Evolutionary conservation across 257 asterid genomes (phyloP).

Genomic region (Oldenlandia corymbosa): DNA sequence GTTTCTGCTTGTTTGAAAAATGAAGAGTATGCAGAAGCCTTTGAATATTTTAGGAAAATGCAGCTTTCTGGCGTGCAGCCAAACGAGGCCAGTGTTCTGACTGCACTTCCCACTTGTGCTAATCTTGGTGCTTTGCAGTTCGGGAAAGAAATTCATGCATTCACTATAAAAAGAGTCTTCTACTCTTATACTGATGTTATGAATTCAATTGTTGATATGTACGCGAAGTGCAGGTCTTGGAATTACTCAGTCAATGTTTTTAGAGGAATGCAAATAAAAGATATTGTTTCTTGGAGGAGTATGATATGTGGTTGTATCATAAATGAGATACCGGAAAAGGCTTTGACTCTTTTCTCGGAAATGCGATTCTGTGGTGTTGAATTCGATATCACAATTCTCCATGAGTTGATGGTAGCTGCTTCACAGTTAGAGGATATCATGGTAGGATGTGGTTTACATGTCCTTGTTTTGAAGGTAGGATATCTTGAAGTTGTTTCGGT

Average conservation of each 20-base stretch:
- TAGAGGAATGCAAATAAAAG: slow-evolving; percentile 41
- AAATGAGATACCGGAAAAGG: slow-evolving; percentile 34
- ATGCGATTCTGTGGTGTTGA: slow-evolving; percentile 38
- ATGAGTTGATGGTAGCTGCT: slow-evolving; percentile 44
- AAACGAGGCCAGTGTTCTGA: slow-evolving; percentile 52
- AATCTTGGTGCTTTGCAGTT: slow-evolving; percentile 35
- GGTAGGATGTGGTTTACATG: slow-evolving; percentile 44
- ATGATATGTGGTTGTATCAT: slow-evolving; percentile 45
- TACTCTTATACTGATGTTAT: slow-evolving; percentile 28
- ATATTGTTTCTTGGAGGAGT: slow-evolving; percentile 77
- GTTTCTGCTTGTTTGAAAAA: slow-evolving; percentile 51
- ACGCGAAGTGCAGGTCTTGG: slow-evolving; percentile 53
- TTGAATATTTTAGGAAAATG: slow-evolving; percentile 50
- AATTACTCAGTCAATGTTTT: slow-evolving; percentile 44
- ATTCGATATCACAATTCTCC: slow-evolving; percentile 45
- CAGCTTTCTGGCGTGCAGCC: slow-evolving; percentile 38
- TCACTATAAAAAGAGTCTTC: slow-evolving; percentile 38
- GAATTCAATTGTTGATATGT: slow-evolving; percentile 61
- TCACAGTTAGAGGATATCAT: slow-evolving; percentile 31
- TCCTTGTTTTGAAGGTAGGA: slow-evolving; percentile 52
- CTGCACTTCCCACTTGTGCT: slow-evolving; percentile 64
- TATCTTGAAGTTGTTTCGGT: slow-evolving; percentile 28
- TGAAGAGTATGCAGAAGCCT: slow-evolving; percentile 42
- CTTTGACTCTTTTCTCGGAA: slow-evolving; percentile 39
- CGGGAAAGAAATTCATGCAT: slow-evolving; percentile 73